phyloP scores from a whole-genome alignment of 2,329 filamentous ascomycete species.

The Venturiaceae sp. region DNA sequence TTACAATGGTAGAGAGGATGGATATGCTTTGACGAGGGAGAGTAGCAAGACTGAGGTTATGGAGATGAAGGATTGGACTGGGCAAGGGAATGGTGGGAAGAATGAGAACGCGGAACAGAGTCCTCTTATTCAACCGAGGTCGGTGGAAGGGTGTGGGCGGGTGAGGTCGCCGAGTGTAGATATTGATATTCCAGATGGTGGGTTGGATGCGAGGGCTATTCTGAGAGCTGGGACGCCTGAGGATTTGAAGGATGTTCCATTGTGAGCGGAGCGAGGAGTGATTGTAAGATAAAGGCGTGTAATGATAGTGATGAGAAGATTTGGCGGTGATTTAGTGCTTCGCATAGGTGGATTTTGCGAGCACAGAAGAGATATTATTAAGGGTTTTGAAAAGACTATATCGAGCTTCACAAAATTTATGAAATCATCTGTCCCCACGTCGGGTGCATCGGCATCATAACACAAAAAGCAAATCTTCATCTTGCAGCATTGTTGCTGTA shows the following conservation, averaged over 20 bases:
- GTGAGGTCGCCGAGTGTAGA: background rate
- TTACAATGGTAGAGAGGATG: background rate
- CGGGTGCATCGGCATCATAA: too few relatives aligned
- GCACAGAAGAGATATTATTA: too few relatives aligned
- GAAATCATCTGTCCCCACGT: too few relatives aligned
- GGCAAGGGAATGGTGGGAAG: background rate
- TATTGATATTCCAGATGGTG: background rate
- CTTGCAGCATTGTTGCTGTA: too few relatives aligned
- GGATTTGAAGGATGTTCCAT: background rate
- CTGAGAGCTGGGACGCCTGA: background rate
- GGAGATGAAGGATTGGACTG: slow-evolving; percentile 3
- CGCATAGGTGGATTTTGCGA: too few relatives aligned
- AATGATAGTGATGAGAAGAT: background rate
- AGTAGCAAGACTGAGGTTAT: background rate
- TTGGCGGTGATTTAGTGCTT: background rate
- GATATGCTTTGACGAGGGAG: background rate
- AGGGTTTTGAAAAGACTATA: too few relatives aligned
- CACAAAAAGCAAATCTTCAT: too few relatives aligned
- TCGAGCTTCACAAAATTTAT: too few relatives aligned
- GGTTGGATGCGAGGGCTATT: background rate
- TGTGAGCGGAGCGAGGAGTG: background rate
- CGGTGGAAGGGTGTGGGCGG: background rate
- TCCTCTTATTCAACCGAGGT: background rate
- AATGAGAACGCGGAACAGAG: background rate
- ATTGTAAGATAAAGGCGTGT: background rate